These are phyloP conservation scores for Apiotrichum porosum DNA, from an alignment of 1,284 basidiomycete genomes.

Conservation along the genomic window DNA sequence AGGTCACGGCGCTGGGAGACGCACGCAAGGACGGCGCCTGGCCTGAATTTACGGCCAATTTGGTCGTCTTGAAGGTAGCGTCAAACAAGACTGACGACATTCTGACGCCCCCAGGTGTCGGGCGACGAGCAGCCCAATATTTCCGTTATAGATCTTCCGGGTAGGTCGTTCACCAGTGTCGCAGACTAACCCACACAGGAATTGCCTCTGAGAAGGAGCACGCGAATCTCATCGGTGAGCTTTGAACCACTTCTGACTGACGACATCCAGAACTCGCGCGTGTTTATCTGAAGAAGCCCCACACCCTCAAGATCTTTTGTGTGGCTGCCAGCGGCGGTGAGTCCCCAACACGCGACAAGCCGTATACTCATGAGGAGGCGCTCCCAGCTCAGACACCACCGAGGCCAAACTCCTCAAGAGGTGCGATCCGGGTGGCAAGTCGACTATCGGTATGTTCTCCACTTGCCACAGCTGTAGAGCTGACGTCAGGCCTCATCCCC, in stretches of 20 bases:
- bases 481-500: slow-evolving; percentile 22
- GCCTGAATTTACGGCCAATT: too few species aligned
- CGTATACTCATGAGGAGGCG: too few species aligned
- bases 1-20: too few species aligned
- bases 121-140: slow-evolving; percentile 20
- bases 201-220: too few species aligned
- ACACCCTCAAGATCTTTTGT: slow-evolving; percentile 25
- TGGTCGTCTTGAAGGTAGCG: too few species aligned
- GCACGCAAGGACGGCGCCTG: too few species aligned
- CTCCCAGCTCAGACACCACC: slow-evolving; percentile 5
- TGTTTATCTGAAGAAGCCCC: slow-evolving; percentile 10
- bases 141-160: slow-evolving; percentile 29
- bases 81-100: too few species aligned
- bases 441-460: slow-evolving; percentile 15
- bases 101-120: slow-evolving; percentile 20
- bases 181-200: not conserved
- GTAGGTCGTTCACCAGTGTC: slow-evolving; percentile 12
- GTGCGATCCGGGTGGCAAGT: slow-evolving; percentile 12
- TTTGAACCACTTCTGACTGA: not conserved
- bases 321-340: slow-evolving; percentile 20
- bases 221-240: not conserved
- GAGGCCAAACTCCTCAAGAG: slow-evolving; percentile 12
- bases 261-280: slow-evolving; percentile 12
- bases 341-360: not conserved
- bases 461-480: too few species aligned